Conservation (phyloP, 2,329 filamentous ascomycete species). For the Ophiosphaerella korrae region DNA sequence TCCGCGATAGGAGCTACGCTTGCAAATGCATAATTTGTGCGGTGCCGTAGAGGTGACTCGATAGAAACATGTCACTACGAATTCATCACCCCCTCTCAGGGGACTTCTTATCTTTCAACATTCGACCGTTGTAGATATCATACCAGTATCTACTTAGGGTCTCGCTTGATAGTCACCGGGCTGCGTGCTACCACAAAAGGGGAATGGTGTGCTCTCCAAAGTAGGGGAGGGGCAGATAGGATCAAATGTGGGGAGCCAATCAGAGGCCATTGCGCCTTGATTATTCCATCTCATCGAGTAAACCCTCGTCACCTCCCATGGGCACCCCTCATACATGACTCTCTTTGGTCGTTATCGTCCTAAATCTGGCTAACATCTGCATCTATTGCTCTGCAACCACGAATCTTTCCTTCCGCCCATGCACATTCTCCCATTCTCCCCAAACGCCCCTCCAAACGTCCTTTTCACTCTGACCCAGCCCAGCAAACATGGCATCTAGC, state of each 20-base stretch:
- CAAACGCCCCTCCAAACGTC: conserved; percentile 47
- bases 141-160: conserved; percentile 14
- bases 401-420: conserved; percentile 25
- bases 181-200: conserved; percentile 3
- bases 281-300: conserved; percentile 42
- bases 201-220: conserved; percentile 8
- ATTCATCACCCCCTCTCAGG: conserved; percentile 7
- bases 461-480: conserved; percentile 36
- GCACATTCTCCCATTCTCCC: conserved; percentile 41
- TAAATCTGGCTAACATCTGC: too few relatives aligned
- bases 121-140: conserved; percentile 8
- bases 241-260: conserved; percentile 32
- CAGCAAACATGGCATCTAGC: conserved; percentile 46
- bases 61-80: conserved; percentile 36
- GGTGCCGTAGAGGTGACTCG: conserved; percentile 29
- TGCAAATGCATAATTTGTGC: not conserved
- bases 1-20: conserved; percentile 8
- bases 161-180: conserved; percentile 12
- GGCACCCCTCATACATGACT: too few relatives aligned
- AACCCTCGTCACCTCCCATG: not conserved
- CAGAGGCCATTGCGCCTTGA: conserved; percentile 12
- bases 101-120: conserved; percentile 29
- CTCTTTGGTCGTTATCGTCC: too few relatives aligned
- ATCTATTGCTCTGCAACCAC: conserved; percentile 1
- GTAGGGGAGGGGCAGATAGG: conserved; percentile 24